Base-by-base conservation (phyloP, 2,329 filamentous ascomycete genomes). In the Albifimbria verrucaria region DNA sequence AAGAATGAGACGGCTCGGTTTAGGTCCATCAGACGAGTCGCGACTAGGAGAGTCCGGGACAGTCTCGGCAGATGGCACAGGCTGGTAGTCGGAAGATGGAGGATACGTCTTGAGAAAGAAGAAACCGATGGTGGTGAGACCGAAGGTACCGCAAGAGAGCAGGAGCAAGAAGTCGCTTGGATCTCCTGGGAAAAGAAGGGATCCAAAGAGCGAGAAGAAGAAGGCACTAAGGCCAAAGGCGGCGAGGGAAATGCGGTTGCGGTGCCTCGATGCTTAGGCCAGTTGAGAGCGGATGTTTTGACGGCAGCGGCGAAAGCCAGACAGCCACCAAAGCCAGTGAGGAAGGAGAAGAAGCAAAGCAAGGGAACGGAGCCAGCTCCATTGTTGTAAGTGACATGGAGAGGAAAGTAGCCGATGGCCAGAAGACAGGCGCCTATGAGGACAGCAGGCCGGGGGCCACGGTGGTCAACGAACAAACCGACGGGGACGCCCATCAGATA, bases 171-270 rank as follows among this genome's bases (percentile, higher is more conserved):
- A 92, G 39, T 83, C 82, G 52, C 88, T 87, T 1, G 92, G 94
- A 63, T 95, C 85, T 39, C 91, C 90, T 2, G 90, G 89, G 65
- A 96, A 92, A 41, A 90, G 75, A 46, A 95, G 66, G 18, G 85
- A 83, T 21, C 91, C 90, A 28, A 95, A 72, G 2, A 87, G 79
- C 1, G 94, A 93, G 74, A 97, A 99, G 76, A 97, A 96, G 73
- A 99, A 94, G 51, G 94, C 94, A 68, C 92, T 97, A 53, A 99
- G 75, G 3, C 94, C 94, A 66, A 97, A 97, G 3, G 90, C 92
- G 52, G 94, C 90, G 52, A 97, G 73, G 94, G 93, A 62, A 97
- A 94, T 1, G 92, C 92, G 6, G 94, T 97, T 6, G 94, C 94
- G 3, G 93, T 96, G 52, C 94, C 94, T 58, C 94, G 85, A 68